Conservation (phyloP, 768 basidiomycete genomes). For the Leccinum broughii region DNA sequence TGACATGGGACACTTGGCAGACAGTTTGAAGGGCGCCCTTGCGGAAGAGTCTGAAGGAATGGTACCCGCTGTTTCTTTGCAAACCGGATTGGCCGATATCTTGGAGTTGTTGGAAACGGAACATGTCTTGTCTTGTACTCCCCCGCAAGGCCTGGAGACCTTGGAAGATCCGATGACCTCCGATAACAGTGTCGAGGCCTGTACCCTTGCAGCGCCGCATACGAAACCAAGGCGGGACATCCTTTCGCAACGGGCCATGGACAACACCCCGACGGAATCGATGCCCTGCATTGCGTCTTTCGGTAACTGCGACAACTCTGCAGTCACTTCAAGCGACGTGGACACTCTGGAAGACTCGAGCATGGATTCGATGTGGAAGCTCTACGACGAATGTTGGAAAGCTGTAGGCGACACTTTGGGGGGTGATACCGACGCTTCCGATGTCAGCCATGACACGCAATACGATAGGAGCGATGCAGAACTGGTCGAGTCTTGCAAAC, state of each 20-base stretch:
- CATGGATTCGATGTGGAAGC: constrained; percentile 13
- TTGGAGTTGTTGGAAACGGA: background rate
- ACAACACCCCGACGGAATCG: background rate
- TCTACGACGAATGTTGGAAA: constrained; percentile 1
- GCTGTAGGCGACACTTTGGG: background rate
- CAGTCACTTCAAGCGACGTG: background rate
- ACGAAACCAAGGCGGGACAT: too few relatives aligned
- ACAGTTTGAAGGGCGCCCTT: background rate
- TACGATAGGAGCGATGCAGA: background rate
- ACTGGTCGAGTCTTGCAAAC: background rate
- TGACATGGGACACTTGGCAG: too few relatives aligned
- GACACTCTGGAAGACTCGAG: background rate
- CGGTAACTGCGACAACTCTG: background rate
- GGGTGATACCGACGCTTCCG: background rate
- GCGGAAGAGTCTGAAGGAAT: background rate
- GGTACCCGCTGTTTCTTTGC: background rate
- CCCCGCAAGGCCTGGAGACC: background rate
- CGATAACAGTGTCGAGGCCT: background rate
- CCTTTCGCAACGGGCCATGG: too few relatives aligned
- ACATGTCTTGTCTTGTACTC: background rate
- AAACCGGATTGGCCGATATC: background rate
- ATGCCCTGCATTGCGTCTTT: background rate
- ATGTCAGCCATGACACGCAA: background rate
- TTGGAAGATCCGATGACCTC: background rate
- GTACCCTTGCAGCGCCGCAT: too few relatives aligned